Evolutionary conservation across 192 early-diverging fungal species (phyloP), one percentile per base, ranked within the genome.

Genomic region (Allomyces javanicus): DNA sequence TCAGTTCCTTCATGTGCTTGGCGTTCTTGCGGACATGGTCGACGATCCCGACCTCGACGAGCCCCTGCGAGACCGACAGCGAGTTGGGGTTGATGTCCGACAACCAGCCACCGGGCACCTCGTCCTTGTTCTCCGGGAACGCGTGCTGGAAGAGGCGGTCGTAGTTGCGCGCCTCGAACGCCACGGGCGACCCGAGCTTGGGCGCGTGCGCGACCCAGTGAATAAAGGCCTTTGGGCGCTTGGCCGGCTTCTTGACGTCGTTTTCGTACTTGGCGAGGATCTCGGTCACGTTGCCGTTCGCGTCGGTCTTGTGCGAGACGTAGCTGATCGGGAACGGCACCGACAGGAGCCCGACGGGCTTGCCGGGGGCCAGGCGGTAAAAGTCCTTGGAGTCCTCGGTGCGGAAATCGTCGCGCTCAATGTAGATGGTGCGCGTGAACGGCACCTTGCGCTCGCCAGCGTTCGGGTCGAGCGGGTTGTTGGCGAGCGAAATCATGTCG

Each of bases 221-320:
- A 78, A 99, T 97, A 76, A 88, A 98, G 3, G 97, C 87, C 83
- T 96, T 99, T 65, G 97, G 92, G 77, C 90, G 90, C 65, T 76
- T 69, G 24, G 67, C 65, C 69, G 74, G 80, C 70, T 80, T 79
- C 23, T 75, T 81, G 1, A 65, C 67, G 24, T 69, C 78, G 70
- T 86, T 84, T 67, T 94, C 89, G 71, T 92, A 94, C 44, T 78
- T 77, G 65, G 88, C 92, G 50, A 84, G 75, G 27, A 99, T 70
- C 73, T 94, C 89, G 23, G 80, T 74, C 65, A 98, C 77, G 67
- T 89, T 86, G 62, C 97, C 97, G 58, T 80, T 71, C 7, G 76
- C 75, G 74, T 91, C 86, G 72, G 85, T 87, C 24, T 87, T 79
- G 11, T 91, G 84, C 21, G 81, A 83, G 9, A 81, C 83, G 72